Conservation (phyloP, 352 stramenopile species). For the Pythium angustatum region DNA sequence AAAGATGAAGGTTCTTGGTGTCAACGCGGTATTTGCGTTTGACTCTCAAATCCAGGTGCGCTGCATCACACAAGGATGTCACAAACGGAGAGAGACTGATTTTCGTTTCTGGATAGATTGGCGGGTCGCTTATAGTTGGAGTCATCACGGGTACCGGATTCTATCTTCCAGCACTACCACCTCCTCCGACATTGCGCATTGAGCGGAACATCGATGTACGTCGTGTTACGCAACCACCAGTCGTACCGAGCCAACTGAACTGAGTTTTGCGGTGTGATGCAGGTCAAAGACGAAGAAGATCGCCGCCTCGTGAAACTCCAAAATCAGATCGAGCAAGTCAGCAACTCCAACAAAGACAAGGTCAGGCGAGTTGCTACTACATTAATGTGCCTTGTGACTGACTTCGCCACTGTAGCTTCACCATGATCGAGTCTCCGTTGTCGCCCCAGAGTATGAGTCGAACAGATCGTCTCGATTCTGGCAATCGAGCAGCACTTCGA, state of each 20-base stretch:
- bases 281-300: conserved; percentile 94
- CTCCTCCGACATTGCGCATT: conserved; percentile 92
- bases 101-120: conserved; percentile 58
- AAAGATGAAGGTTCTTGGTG: conserved; percentile 92
- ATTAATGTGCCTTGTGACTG: too few relatives aligned
- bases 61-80: background rate
- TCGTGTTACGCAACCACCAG: background rate
- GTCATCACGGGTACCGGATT: conserved; percentile 92
- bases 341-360: conserved; percentile 80
- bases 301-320: conserved; percentile 92
- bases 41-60: conserved; percentile 89
- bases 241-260: background rate
- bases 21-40: conserved; percentile 96
- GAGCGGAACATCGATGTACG: conserved; percentile 92
- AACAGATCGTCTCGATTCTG: conserved; percentile 32
- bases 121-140: conserved; percentile 85
- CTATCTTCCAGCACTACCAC: conserved; percentile 94
- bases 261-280: background rate
- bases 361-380: conserved; percentile 34
- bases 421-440: conserved; percentile 56
- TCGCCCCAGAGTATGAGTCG: conserved; percentile 65
- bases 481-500: conserved; percentile 25
- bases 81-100: background rate
- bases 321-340: conserved; percentile 88
- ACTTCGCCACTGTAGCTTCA: conserved; percentile 45